Conservation (phyloP, 2,329 filamentous ascomycete genomes). For the Immersiporthe knoxdaviesiana region DNA sequence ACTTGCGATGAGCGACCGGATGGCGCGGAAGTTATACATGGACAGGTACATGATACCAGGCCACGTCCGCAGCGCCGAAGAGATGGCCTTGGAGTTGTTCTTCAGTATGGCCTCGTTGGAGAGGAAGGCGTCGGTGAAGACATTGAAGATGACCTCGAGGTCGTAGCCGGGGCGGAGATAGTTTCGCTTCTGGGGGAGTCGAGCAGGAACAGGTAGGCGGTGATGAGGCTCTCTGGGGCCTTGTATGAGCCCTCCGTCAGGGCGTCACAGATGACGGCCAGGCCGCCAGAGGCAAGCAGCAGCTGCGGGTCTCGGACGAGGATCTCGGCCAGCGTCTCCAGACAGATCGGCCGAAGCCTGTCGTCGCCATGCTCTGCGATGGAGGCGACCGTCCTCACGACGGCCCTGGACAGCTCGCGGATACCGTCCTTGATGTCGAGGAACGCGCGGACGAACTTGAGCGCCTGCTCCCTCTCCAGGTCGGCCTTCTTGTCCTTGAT, state of each 20-base stretch:
- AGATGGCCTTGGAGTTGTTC: slow-evolving; percentile 89
- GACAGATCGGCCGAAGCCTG: slow-evolving; percentile 83
- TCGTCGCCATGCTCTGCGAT: slow-evolving; percentile 88
- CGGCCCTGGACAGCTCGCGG: slow-evolving; percentile 80
- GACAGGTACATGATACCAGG: slow-evolving; percentile 85
- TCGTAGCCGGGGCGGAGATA: slow-evolving; percentile 89
- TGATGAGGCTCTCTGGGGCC: slow-evolving; percentile 84
- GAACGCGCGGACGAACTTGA: slow-evolving; percentile 95
- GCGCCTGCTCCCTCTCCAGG: slow-evolving; percentile 92
- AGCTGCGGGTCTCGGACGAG: slow-evolving; percentile 83
- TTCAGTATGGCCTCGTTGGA: slow-evolving; percentile 69
- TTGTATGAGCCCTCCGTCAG: slow-evolving; percentile 90
- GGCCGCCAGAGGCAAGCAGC: slow-evolving; percentile 79
- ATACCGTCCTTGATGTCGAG: slow-evolving; percentile 94
- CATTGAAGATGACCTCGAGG: slow-evolving; percentile 84
- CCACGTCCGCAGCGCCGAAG: slow-evolving; percentile 91
- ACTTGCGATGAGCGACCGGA: slow-evolving; percentile 75
- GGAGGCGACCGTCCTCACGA: slow-evolving; percentile 87
- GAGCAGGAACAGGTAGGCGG: slow-evolving; percentile 86
- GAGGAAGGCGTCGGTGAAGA: slow-evolving; percentile 82
- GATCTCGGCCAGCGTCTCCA: slow-evolving; percentile 91
- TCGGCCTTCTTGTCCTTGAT: slow-evolving; percentile 97
- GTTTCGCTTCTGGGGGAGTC: slow-evolving; percentile 81
- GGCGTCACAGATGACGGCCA: slow-evolving; percentile 87
- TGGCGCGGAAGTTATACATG: slow-evolving; percentile 83